Evolutionary conservation across 768 basidiomycete genomes (phyloP), one percentile per base, ranked within the genome.

Genomic region (Lepiota venenata): DNA sequence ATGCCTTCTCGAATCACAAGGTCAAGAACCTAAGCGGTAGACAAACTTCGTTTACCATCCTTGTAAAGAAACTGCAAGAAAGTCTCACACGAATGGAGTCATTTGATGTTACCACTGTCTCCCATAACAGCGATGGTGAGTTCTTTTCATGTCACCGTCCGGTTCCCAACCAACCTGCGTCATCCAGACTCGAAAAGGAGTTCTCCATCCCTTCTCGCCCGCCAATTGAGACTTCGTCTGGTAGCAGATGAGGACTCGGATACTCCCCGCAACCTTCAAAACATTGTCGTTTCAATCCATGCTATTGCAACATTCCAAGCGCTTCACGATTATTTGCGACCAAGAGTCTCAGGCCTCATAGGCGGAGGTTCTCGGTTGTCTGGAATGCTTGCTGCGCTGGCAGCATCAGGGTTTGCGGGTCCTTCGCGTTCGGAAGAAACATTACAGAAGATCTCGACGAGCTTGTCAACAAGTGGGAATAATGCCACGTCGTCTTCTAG

Each of bases 221-320:
- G 95, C 21, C 94, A 96, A 61, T 73, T 99, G 42, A 88, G 94
- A 9, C 82, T 98, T 11, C 87, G 92, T 18, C 74, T 99, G 14
- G 79, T 91, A n/a, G 93, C 94, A 1, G 87, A 87, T 9, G 93
- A 97, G 49, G 91, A 90, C 32, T 83, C 89, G 0, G 93, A 94
- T 60, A 81, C 96, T 18, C 96, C 97, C 15, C 84, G 87, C 51
- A 87, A 81, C 64, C 73, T 91, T 32, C 88, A 88, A 63, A 94
- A 92, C 60, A 91, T 98, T 64, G 91, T 93, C 37, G 91, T 98
- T 18, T 98, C 95, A 6, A 98, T 98, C 57, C 96, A 98, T 65
- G 96, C 95, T 5, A 97, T 98, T 58, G 96, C 97, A 1, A 98
- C 94, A 1, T 93, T 98, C 80, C 93, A 97, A 67, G 94, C 96